Conservation (phyloP, 176 grass and related monocot species). For the Alopecurus myosuroides region DNA sequence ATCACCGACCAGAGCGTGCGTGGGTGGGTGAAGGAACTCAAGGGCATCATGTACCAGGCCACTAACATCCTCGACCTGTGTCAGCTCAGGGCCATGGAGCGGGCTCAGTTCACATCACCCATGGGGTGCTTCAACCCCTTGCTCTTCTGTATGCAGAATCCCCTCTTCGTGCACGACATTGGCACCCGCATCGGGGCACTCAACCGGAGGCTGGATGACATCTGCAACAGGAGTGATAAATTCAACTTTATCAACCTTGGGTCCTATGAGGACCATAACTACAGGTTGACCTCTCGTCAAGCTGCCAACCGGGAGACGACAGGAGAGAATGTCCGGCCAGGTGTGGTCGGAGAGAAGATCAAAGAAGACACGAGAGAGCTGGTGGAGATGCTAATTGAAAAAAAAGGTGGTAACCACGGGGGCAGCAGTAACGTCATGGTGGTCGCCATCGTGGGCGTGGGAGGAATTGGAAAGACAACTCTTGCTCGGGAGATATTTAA, state of each 20-base stretch:
- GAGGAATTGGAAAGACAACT: constrained; percentile 30
- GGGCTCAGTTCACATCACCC: background rate
- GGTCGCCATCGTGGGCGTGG: constrained; percentile 13
- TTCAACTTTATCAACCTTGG: background rate
- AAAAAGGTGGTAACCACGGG: background rate
- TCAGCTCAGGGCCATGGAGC: background rate
- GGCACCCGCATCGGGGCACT: constrained; percentile 1
- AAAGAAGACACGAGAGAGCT: background rate
- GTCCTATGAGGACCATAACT: background rate
- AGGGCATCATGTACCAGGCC: constrained; percentile 33
- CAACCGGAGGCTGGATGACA: constrained; percentile 3
- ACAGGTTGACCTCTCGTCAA: background rate
- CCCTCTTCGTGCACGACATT: background rate
- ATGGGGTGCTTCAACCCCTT: background rate
- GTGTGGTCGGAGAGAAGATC: background rate
- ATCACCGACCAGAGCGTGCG: background rate
- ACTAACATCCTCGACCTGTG: constrained; percentile 31
- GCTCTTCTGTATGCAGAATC: background rate
- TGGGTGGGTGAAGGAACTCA: constrained; percentile 2
- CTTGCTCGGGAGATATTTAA: background rate
- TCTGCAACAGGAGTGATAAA: background rate
- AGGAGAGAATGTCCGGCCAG: background rate
- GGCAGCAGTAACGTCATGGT: background rate
- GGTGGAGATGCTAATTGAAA: background rate
- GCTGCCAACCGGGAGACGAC: background rate